Percentiles rank a stretch among this genome's conserved stretches.
These are phyloP conservation scores for Entomortierella parvispora DNA, from an alignment of 192 early-diverging fungal genomes.

Conservation along the genomic window DNA sequence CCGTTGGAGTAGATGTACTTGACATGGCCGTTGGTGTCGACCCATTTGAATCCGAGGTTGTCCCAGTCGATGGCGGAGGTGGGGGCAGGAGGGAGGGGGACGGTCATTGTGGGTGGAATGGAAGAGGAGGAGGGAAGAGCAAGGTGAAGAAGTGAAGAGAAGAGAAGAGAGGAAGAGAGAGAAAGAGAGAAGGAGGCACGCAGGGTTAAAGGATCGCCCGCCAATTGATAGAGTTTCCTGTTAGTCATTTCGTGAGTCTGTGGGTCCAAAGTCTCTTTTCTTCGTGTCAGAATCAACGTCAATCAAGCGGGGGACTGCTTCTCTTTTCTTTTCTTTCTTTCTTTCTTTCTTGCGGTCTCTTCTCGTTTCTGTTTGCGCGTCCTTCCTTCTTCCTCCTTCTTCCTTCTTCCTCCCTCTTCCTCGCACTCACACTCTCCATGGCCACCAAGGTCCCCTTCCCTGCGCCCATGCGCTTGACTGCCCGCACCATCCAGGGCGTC, in stretches of 20 bases:
- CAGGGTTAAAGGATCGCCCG: neutral
- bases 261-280: no score
- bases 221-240: neutral
- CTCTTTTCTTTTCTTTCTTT: no score
- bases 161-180: neutral
- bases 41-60: slow-evolving; percentile 73
- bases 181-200: neutral
- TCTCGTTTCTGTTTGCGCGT: neutral
- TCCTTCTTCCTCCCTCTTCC: neutral
- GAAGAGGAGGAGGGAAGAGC: neutral
- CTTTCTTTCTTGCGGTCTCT: neutral
- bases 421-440: neutral
- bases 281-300: no score
- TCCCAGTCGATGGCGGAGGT: slow-evolving; percentile 67
- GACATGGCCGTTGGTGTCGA: slow-evolving; percentile 70
- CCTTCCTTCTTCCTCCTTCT: no score
- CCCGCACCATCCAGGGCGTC: slow-evolving; percentile 50
- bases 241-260: slow-evolving; percentile 6
- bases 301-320: no score
- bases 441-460: slow-evolving; percentile 47
- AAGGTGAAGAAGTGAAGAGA: neutral
- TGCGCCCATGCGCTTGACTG: slow-evolving; percentile 55
- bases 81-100: slow-evolving; percentile 35
- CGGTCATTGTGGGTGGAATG: slow-evolving; percentile 14
- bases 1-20: slow-evolving; percentile 70